Percentiles rank a stretch among this genome's conserved stretches.
phyloP scores from a whole-genome alignment of 108 stramenopile species.

The Halocafeteria seosinensis region DNA sequence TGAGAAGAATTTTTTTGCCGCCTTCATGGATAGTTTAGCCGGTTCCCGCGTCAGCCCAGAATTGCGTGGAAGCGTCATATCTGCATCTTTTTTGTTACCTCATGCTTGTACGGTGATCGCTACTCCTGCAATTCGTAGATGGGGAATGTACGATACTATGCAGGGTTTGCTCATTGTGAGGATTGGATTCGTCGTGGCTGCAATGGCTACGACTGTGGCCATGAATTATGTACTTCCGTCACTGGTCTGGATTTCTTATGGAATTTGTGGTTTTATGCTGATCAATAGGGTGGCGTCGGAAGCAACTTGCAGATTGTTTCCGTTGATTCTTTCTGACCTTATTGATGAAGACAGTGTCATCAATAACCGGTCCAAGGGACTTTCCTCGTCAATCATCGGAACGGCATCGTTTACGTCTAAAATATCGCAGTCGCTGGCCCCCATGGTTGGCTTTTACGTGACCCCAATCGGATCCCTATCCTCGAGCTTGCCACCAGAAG shows the following conservation, averaged over 20 bases:
- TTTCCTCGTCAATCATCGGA: conserved; percentile 6
- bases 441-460: conserved; percentile 11
- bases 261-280: conserved; percentile 2
- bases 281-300: conserved; percentile 8
- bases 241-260: neutral
- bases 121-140: no score
- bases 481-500: neutral
- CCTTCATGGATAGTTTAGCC: conserved; percentile 3
- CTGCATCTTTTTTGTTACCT: conserved; percentile 6
- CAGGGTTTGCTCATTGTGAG: no score
- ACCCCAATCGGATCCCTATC: no score
- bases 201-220: neutral
- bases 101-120: neutral
- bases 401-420: conserved; percentile 1
- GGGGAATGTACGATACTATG: no score
- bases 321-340: conserved; percentile 2
- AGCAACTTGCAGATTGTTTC: conserved; percentile 1
- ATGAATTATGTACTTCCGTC: neutral
- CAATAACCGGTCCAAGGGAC: neutral
- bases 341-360: conserved; percentile 6
- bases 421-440: conserved; percentile 6
- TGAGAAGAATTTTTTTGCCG: conserved; percentile 15
- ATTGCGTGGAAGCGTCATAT: neutral
- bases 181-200: neutral
- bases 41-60: neutral